Conservation (phyloP, 2,329 filamentous ascomycete genomes). For the Trichoderma breve region DNA sequence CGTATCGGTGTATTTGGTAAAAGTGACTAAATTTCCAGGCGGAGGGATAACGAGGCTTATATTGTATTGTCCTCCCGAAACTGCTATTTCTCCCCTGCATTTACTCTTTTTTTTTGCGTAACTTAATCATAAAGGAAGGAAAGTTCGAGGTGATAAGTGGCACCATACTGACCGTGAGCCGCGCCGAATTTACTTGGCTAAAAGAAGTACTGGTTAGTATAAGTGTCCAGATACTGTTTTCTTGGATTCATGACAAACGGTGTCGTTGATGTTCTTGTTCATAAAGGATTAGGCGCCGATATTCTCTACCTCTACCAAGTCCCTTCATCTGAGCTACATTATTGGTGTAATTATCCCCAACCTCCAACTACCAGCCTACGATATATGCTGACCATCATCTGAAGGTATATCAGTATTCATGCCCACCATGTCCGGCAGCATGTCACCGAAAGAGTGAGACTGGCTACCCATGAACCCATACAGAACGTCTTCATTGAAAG, state of each 20-base stretch:
- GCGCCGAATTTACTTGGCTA: not conserved
- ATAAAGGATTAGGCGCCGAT: not conserved
- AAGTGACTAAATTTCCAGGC: not conserved
- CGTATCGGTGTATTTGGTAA: not conserved
- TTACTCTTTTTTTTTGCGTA: too few species aligned
- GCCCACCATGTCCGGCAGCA: not conserved
- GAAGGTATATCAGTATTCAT: not conserved
- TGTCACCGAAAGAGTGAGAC: not conserved
- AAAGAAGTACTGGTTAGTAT: not conserved
- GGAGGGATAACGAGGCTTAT: not conserved
- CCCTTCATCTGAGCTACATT: not conserved
- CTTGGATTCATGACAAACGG: not conserved
- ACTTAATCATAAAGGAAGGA: not conserved
- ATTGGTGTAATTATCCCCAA: not conserved
- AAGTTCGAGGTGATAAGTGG: not conserved
- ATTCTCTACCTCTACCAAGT: not conserved
- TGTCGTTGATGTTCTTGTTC: not conserved
- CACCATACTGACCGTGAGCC: not conserved
- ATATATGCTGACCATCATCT: not conserved
- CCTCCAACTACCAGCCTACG: not conserved
- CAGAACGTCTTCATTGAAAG: not conserved
- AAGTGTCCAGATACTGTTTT: not conserved
- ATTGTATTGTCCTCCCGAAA: not conserved
- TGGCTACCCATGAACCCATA: not conserved
- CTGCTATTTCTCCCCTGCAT: accelerated